Evolutionary conservation across 2,329 filamentous ascomycete genomes (phyloP), one percentile per base, ranked within the genome.

Genomic region (Hirsutella rhossiliensis): DNA sequence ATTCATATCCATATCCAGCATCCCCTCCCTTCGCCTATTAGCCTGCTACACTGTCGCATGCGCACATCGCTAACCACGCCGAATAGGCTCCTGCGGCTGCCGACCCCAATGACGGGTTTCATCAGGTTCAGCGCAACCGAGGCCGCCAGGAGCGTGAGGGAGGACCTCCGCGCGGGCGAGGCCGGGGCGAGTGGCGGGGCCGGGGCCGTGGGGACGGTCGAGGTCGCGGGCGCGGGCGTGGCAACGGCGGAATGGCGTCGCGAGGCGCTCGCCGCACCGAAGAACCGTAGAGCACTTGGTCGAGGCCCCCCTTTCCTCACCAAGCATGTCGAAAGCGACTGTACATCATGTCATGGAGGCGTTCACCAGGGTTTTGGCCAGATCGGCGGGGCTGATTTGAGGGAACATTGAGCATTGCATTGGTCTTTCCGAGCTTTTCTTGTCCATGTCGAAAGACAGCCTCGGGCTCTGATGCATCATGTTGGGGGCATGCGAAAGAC

Each of bases 61-160:
- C 11, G 11, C 31, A 27, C 11, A 17, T 15, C 20, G 37, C 46
- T 53, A 28, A 52, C 38, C 11, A 8, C n/a, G 17, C 3, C 13
- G 17, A 17, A 27, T 37, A 29, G 30, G 63, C 65, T 40, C 66
- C 71, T 41, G 50, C 62, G 8, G 52, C 62, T 9, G 50, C 63
- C 19, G 69, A 71, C 23, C 47, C 61, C 42, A 71, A 72, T 51
- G 84, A 87, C 55, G 84, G 83, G 20, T 88, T 87, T 71, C 79
- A 82, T 47, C 78, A 82, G 55, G 83, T 87, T 11, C 76, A 76
- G 55, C 76, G 77, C 55, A 75, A 76, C 61, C 72, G 72, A 46
- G 69, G 68, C 43, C 73, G 73, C 45, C 70, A 71, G 54, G 72
- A 70, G 45, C 68, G 75, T 41, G 75, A 77, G 44, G 67, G 66